phyloP scores from a whole-genome alignment of 2,329 filamentous ascomycete genomes.

The Diaporthe citriasiana region DNA sequence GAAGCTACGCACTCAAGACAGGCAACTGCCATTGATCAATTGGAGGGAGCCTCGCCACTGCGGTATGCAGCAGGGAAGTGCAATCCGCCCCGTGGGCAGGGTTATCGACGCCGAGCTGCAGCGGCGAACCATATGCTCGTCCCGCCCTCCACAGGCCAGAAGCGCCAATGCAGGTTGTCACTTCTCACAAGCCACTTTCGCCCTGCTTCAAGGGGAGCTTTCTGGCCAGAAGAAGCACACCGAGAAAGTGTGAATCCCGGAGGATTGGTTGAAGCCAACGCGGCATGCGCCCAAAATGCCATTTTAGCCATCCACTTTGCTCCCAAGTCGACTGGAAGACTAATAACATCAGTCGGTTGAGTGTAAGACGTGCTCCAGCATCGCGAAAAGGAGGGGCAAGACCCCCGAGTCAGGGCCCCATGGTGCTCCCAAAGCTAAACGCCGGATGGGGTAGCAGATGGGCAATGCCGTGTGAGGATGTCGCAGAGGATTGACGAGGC shows the following conservation, averaged over 20 bases:
- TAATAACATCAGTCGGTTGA: background rate
- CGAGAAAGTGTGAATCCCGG: conserved; percentile 12
- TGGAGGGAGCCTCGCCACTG: conserved; percentile 35
- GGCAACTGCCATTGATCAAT: conserved; percentile 40
- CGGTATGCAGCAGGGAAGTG: conserved; percentile 28
- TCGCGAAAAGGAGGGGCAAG: background rate
- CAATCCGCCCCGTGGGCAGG: conserved; percentile 10
- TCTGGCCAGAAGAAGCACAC: conserved; percentile 30
- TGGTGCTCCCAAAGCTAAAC: conserved; percentile 32
- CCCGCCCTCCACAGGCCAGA: conserved; percentile 22
- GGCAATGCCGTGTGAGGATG: conserved; percentile 32
- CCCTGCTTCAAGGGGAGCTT: conserved; percentile 37
- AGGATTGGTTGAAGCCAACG: background rate
- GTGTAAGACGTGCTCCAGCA: background rate
- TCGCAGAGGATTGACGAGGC: conserved; percentile 30
- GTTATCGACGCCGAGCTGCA: conserved; percentile 16
- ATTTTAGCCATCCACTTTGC: conserved; percentile 2
- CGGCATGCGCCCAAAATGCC: conserved; percentile 33
- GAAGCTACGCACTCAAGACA: conserved; percentile 29
- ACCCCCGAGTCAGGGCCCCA: conserved; percentile 30
- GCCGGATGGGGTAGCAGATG: conserved; percentile 25
- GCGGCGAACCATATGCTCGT: conserved; percentile 36
- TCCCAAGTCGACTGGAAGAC: background rate
- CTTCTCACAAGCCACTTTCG: conserved; percentile 30
- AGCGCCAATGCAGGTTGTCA: conserved; percentile 31